Evolutionary conservation across 106 monocot species (phyloP).

Genomic region (Phalaenopsis aphrodite): DNA sequence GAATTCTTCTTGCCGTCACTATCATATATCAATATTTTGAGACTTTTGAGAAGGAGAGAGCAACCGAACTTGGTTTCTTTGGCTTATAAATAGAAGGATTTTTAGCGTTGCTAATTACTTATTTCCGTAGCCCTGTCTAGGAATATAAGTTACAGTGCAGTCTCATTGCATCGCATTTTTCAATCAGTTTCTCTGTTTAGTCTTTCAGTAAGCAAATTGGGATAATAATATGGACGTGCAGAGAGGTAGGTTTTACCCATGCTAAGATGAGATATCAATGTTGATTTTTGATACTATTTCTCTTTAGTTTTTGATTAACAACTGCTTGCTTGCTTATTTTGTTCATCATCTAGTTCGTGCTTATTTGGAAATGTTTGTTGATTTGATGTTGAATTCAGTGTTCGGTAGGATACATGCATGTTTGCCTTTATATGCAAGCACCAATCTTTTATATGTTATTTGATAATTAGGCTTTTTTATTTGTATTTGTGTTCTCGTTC

Average conservation of each 20-base stretch:
- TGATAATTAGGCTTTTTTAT: too few relatives aligned
- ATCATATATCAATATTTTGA: conserved; percentile 25
- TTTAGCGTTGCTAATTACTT: too few relatives aligned
- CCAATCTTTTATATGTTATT: too few relatives aligned
- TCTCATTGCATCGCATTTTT: background rate
- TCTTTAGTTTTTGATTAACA: background rate
- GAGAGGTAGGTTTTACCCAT: background rate
- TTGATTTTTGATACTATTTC: background rate
- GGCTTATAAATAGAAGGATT: background rate
- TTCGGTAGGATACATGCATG: background rate
- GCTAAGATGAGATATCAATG: background rate
- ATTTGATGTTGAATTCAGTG: background rate
- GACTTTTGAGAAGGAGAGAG: conserved; percentile 24
- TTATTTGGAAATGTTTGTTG: background rate
- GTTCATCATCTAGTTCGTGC: background rate
- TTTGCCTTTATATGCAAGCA: too few relatives aligned
- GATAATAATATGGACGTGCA: background rate
- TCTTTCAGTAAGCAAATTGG: background rate
- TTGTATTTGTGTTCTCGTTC: too few relatives aligned
- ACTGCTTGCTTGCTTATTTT: background rate
- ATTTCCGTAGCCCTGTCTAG: too few relatives aligned
- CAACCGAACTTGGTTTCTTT: conserved; percentile 18
- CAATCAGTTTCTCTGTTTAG: background rate
- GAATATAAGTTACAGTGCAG: too few relatives aligned
- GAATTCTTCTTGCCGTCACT: conserved; percentile 50